phyloP scores from a whole-genome alignment of 2,329 filamentous ascomycete genomes.

The Alternaria burnsii region DNA sequence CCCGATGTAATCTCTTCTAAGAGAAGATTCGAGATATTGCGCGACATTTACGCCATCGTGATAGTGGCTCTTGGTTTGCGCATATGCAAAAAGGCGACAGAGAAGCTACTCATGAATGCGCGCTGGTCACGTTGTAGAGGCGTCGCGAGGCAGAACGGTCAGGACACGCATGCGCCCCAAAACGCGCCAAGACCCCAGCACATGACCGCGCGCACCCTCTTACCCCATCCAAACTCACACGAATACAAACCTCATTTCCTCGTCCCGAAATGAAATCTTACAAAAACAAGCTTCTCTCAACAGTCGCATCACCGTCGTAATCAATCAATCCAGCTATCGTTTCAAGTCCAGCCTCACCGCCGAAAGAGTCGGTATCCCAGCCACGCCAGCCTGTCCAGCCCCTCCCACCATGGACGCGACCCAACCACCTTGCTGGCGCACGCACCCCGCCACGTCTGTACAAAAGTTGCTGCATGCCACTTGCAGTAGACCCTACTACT shows the following conservation, averaged over 20 bases:
- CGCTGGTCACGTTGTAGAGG: not conserved
- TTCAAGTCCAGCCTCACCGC: constrained; percentile 27
- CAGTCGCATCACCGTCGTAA: constrained; percentile 4
- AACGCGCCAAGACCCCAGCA: constrained; percentile 17
- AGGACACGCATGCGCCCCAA: not conserved
- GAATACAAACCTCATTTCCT: not conserved
- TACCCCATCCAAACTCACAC: not conserved
- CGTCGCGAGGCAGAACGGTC: not conserved
- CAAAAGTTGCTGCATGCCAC: constrained; percentile 40
- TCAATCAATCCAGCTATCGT: constrained; percentile 5
- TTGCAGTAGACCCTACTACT: constrained; percentile 13
- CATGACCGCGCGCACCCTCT: constrained; percentile 16
- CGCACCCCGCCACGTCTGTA: constrained; percentile 37
- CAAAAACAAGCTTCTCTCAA: constrained; percentile 1
- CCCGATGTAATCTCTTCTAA: not conserved
- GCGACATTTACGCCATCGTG: rapidly evolving
- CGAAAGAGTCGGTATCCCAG: constrained; percentile 12
- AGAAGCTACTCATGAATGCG: not conserved
- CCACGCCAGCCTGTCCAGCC: constrained; percentile 17
- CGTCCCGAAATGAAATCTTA: not conserved
- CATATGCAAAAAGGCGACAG: rapidly evolving
- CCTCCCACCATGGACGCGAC: constrained; percentile 21
- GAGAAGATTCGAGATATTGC: not conserved
- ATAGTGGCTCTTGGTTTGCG: no score
- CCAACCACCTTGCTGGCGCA: constrained; percentile 34